These are phyloP conservation scores for Pholiota microspora DNA, from an alignment of 768 basidiomycete species.

Conservation along the genomic window DNA sequence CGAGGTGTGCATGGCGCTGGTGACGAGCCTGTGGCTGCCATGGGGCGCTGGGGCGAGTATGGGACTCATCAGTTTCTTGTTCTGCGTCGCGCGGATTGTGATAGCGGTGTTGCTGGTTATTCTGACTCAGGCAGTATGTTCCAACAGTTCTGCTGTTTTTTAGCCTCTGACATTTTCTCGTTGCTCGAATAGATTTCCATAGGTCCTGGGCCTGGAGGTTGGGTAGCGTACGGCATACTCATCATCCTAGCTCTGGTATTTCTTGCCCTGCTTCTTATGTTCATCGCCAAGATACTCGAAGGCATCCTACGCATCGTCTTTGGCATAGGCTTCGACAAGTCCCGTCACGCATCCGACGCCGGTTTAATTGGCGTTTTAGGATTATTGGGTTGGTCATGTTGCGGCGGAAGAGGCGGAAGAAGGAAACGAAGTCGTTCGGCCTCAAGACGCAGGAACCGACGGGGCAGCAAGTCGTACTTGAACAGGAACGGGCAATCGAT, in stretches of 20 bases:
- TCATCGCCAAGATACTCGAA: slow-evolving; percentile 83
- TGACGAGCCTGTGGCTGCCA: slow-evolving; percentile 92
- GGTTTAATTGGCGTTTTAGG: slow-evolving; percentile 87
- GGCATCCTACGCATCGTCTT: slow-evolving; percentile 77
- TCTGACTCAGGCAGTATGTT: slow-evolving; percentile 79
- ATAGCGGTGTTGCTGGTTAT: slow-evolving; percentile 90
- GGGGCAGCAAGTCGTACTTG: neutral
- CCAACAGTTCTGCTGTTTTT: neutral
- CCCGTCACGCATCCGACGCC: slow-evolving; percentile 74
- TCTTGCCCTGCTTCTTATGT: slow-evolving; percentile 77
- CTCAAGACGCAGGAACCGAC: neutral
- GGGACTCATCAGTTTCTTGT: slow-evolving; percentile 93
- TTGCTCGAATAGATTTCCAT: slow-evolving; percentile 67
- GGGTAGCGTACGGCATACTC: slow-evolving; percentile 93
- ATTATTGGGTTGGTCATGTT: slow-evolving; percentile 63
- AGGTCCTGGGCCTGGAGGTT: slow-evolving; percentile 75
- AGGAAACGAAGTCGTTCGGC: slow-evolving; percentile 9
- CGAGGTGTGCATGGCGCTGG: slow-evolving; percentile 83
- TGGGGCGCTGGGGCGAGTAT: slow-evolving; percentile 97
- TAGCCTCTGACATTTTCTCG: neutral
- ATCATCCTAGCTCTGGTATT: slow-evolving; percentile 82
- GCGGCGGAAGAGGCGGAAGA: slow-evolving; percentile 30
- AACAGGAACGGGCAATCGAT: neutral
- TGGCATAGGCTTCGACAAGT: slow-evolving; percentile 80
- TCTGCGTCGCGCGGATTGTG: slow-evolving; percentile 88